Conservation (phyloP, 139 green algal genomes). For the Pedinophyceae sp. region DNA sequence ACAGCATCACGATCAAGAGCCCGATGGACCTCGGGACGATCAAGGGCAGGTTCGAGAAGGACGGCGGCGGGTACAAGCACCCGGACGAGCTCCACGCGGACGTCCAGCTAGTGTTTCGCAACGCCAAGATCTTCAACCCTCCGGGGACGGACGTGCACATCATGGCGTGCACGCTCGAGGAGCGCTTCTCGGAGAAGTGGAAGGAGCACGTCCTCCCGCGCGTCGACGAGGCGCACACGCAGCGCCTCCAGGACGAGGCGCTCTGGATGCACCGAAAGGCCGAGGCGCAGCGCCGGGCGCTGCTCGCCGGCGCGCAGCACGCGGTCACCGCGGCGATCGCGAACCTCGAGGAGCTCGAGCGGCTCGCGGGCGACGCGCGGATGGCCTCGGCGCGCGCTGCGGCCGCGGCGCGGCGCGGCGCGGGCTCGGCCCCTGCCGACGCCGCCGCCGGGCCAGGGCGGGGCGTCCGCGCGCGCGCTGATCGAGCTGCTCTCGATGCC, state of each 20-base stretch:
- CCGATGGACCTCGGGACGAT: conserved; percentile 30
- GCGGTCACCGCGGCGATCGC: too few relatives aligned
- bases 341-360: too few relatives aligned
- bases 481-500: too few relatives aligned
- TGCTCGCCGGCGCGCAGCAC: too few relatives aligned
- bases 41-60: conserved; percentile 8
- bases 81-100: conserved; percentile 19
- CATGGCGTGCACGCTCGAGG: conserved; percentile 17
- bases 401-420: too few relatives aligned
- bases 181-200: background rate
- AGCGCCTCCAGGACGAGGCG: background rate
- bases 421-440: too few relatives aligned
- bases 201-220: background rate
- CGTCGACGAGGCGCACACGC: background rate
- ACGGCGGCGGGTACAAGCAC: conserved; percentile 10
- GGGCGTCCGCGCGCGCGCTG: too few relatives aligned
- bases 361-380: too few relatives aligned
- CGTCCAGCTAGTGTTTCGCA: conserved; percentile 24
- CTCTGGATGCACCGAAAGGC: too few relatives aligned
- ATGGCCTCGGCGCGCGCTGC: too few relatives aligned
- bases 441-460: too few relatives aligned
- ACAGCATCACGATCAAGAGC: conserved; percentile 23
- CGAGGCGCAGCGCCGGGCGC: too few relatives aligned
- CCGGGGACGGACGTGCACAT: conserved; percentile 20
- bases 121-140: conserved; percentile 34